Conservation (phyloP, 441 rosid genomes). For the Brassica balearica region DNA sequence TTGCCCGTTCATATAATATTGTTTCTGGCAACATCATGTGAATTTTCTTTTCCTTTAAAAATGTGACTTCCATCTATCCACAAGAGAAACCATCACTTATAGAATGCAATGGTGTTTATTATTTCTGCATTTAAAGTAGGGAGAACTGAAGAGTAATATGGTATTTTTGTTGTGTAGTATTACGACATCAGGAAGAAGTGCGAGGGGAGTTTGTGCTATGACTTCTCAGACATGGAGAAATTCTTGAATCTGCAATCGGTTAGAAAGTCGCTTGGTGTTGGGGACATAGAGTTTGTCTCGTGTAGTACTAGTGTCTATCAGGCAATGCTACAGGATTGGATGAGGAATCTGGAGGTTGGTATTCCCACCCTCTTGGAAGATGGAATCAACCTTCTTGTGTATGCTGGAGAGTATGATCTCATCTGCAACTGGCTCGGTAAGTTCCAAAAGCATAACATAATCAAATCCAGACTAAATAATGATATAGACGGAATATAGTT, state of each 20-base stretch:
- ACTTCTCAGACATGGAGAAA: conserved; percentile 3
- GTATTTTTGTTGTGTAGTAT: background rate
- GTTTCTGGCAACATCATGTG: background rate
- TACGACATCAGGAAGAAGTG: conserved; percentile 9
- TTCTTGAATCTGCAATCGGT: background rate
- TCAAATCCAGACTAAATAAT: background rate
- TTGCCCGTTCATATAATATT: background rate
- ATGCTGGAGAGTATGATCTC: background rate
- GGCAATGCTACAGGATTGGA: background rate
- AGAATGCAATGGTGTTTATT: background rate
- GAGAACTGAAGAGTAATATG: background rate
- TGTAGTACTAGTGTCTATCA: conserved; percentile 2
- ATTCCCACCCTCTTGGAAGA: background rate
- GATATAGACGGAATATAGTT: background rate
- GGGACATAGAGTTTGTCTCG: conserved; percentile 7
- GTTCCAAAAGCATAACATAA: background rate
- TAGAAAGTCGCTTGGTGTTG: conserved; percentile 4
- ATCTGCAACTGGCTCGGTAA: conserved; percentile 1
- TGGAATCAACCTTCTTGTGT: conserved; percentile 1
- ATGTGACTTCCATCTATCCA: background rate
- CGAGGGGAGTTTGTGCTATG: conserved; percentile 5
- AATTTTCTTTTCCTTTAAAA: background rate
- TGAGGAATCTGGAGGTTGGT: conserved; percentile 5
- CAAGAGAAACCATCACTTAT: background rate
- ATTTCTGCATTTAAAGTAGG: background rate